Conservation (phyloP, 768 basidiomycete species). For the Boletus pseudo-olivaceus region DNA sequence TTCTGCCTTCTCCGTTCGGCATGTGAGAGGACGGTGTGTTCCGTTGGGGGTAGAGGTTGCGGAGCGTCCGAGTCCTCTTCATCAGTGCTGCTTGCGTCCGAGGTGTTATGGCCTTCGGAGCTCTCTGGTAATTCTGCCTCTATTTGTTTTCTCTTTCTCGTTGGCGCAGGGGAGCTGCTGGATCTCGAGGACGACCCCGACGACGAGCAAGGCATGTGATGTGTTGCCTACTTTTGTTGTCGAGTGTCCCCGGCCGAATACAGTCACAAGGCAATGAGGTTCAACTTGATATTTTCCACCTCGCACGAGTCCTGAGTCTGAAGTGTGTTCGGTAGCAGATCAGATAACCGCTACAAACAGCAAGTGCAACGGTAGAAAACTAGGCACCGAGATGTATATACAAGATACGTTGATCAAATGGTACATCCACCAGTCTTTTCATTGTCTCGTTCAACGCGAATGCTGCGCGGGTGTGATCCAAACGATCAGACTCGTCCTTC, state of each 20-base stretch:
- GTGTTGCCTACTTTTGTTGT: too few relatives aligned
- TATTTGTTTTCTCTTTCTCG: slow-evolving; percentile 23
- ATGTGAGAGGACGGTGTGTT: slow-evolving; percentile 61
- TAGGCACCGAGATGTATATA: slow-evolving; percentile 1
- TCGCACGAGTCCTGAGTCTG: too few relatives aligned
- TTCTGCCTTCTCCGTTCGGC: slow-evolving; percentile 67
- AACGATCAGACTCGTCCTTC: neutral
- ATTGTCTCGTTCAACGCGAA: neutral
- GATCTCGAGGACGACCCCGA: slow-evolving; percentile 34
- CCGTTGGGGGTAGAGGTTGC: neutral
- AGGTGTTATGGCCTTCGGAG: slow-evolving; percentile 28
- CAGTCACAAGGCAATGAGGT: too few relatives aligned
- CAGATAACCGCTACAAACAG: neutral
- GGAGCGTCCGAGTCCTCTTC: slow-evolving; percentile 7
- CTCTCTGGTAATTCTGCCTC: slow-evolving; percentile 17
- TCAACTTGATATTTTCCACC: too few relatives aligned
- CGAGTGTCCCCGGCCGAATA: too few relatives aligned
- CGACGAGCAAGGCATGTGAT: slow-evolving; percentile 14
- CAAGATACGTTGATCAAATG: neutral
- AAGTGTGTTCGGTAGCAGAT: too few relatives aligned
- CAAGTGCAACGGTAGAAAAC: neutral
- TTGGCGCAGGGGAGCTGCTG: slow-evolving; percentile 26
- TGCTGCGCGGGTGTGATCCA: slow-evolving; percentile 1
- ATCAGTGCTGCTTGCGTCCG: slow-evolving; percentile 6
- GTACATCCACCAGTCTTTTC: neutral